Conservation (phyloP, 305 asterid species). For the Fraxinus latifolia region DNA sequence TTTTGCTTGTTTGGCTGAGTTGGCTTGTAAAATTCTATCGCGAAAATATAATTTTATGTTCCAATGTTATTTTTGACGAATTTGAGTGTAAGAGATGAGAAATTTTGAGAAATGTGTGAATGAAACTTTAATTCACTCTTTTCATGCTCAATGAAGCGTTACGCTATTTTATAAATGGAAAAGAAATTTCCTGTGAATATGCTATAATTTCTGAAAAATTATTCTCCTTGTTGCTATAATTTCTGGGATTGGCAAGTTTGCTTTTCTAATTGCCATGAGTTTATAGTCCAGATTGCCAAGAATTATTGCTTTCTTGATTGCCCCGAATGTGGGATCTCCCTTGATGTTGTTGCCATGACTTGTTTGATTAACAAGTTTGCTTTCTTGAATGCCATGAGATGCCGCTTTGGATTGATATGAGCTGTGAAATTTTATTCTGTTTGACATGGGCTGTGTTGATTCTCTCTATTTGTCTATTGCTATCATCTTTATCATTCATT, state of each 20-base stretch:
- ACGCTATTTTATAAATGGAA: background rate
- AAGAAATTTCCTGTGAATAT: background rate
- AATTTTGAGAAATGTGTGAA: background rate
- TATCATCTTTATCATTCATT: background rate
- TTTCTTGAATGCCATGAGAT: background rate
- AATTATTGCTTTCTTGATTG: background rate
- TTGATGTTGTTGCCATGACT: background rate
- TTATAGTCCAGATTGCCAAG: background rate
- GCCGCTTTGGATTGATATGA: background rate
- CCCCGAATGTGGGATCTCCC: background rate
- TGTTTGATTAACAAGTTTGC: background rate
- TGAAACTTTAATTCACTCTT: background rate
- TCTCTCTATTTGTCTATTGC: background rate
- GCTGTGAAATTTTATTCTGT: background rate
- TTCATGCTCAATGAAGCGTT: background rate
- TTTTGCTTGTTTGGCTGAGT: conserved; percentile 15
- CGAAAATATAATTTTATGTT: conserved; percentile 5
- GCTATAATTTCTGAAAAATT: background rate
- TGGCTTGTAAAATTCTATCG: conserved; percentile 12
- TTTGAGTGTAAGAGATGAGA: background rate
- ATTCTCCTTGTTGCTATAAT: background rate
- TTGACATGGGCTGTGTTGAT: conserved; percentile 1
- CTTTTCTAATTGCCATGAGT: background rate
- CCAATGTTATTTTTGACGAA: background rate
- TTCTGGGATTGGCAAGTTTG: background rate